phyloP scores from a whole-genome alignment of 2,329 filamentous ascomycete species.

The Fusarium heterosporum region DNA sequence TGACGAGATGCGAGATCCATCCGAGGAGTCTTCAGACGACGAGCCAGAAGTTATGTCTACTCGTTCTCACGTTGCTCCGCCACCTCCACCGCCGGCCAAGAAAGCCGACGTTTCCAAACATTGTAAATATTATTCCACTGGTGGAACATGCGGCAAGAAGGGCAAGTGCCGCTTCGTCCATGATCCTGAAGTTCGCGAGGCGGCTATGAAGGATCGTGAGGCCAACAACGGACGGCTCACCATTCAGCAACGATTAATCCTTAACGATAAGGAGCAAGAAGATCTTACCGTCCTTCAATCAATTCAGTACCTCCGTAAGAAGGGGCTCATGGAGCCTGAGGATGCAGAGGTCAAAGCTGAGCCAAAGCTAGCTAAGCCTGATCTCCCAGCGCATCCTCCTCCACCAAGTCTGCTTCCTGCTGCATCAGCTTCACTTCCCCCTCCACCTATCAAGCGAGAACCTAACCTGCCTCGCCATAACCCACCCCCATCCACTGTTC shows the following conservation, averaged over 20 bases:
- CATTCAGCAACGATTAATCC: constrained; percentile 71
- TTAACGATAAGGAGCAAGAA: constrained; percentile 77
- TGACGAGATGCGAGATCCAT: constrained; percentile 70
- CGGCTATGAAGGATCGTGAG: constrained; percentile 72
- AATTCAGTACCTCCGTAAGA: constrained; percentile 73
- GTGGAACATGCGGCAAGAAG: constrained; percentile 77
- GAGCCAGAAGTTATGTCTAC: constrained; percentile 70
- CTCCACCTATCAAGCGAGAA: constrained; percentile 52
- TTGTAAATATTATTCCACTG: constrained; percentile 78
- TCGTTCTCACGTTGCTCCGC: constrained; percentile 52
- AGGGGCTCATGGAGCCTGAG: constrained; percentile 60
- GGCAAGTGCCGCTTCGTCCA: constrained; percentile 81
- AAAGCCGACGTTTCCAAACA: constrained; percentile 72
- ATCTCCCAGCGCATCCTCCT: constrained; percentile 33
- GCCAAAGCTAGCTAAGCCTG: constrained; percentile 31
- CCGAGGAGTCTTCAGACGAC: constrained; percentile 66
- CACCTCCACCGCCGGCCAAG: constrained; percentile 60
- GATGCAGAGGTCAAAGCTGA: constrained; percentile 36
- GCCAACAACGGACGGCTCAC: constrained; percentile 74
- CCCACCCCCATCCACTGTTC: constrained; percentile 47
- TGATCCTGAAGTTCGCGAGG: constrained; percentile 71
- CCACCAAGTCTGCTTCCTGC: constrained; percentile 53
- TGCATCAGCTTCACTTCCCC: constrained; percentile 54
- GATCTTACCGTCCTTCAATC: constrained; percentile 74
- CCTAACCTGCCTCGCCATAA: constrained; percentile 50